Conservation (phyloP, 257 asterid genomes). For the Solanum chiquidenum region DNA sequence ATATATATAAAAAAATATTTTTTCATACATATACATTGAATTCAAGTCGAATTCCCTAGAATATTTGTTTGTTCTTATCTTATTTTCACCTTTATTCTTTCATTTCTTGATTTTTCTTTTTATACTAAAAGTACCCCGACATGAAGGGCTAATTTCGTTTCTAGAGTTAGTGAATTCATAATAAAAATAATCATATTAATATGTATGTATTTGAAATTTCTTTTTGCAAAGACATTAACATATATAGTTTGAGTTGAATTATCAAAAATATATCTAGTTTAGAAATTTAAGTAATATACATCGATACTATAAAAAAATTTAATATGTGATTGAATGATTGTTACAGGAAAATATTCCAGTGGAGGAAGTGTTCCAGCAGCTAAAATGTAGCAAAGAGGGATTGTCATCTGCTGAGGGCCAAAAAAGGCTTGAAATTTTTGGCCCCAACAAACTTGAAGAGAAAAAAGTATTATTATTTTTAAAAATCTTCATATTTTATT, state of each 20-base stretch:
- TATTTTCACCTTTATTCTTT: not conserved
- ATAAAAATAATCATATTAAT: not conserved
- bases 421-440: constrained; percentile 54
- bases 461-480: constrained; percentile 15
- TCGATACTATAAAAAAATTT: not conserved
- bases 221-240: not conserved
- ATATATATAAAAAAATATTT: no score
- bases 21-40: no score
- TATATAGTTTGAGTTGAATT: not conserved
- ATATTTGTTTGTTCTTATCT: not conserved
- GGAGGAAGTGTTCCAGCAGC: constrained; percentile 58
- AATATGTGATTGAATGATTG: not conserved
- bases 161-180: not conserved
- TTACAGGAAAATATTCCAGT: constrained; percentile 57
- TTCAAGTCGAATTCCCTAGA: not conserved
- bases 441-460: constrained; percentile 80
- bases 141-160: not conserved
- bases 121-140: not conserved
- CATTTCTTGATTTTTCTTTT: no score
- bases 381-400: constrained; percentile 57
- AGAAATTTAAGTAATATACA: not conserved
- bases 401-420: constrained; percentile 49
- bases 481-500: not conserved
- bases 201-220: not conserved
- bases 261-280: not conserved